Conservation (phyloP, 371 early-diverging fungal species). For the Synchytrium microbalum region DNA sequence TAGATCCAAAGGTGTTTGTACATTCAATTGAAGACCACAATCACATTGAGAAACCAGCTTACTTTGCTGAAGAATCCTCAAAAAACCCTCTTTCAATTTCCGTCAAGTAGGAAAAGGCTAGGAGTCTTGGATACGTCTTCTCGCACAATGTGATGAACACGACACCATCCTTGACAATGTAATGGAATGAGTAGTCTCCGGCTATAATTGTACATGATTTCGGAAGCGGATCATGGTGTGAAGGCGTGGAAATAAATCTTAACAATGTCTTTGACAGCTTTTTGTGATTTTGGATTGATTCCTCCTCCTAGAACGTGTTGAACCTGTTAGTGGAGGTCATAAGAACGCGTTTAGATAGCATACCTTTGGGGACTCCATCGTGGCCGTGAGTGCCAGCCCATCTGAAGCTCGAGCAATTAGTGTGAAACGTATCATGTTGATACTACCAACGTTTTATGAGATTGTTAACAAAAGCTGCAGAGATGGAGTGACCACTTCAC, state of each 20-base stretch:
- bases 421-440: slow-evolving; percentile 24
- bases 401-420: slow-evolving; percentile 21
- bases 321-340: slow-evolving; percentile 13
- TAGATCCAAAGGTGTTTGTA: too few species aligned
- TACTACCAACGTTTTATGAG: too few species aligned
- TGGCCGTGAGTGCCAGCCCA: slow-evolving; percentile 25
- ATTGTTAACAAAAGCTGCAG: too few species aligned
- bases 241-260: slow-evolving; percentile 22
- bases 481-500: too few species aligned
- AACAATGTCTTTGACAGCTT: slow-evolving; percentile 15
- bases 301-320: slow-evolving; percentile 7
- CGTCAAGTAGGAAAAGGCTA: slow-evolving; percentile 24
- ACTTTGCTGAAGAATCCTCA: slow-evolving; percentile 10
- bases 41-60: too few species aligned
- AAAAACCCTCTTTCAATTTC: slow-evolving; percentile 20
- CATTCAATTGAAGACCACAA: too few species aligned
- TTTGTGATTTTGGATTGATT: not conserved
- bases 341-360: slow-evolving; percentile 17
- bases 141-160: slow-evolving; percentile 19
- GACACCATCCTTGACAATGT: slow-evolving; percentile 18
- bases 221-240: not conserved
- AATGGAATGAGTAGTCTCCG: slow-evolving; percentile 3
- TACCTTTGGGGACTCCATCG: slow-evolving; percentile 25
- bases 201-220: not conserved
- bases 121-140: slow-evolving; percentile 20